Evolutionary conservation across 2,329 filamentous ascomycete species (phyloP).

Genomic region (Arthrobotrys entomopaga): DNA sequence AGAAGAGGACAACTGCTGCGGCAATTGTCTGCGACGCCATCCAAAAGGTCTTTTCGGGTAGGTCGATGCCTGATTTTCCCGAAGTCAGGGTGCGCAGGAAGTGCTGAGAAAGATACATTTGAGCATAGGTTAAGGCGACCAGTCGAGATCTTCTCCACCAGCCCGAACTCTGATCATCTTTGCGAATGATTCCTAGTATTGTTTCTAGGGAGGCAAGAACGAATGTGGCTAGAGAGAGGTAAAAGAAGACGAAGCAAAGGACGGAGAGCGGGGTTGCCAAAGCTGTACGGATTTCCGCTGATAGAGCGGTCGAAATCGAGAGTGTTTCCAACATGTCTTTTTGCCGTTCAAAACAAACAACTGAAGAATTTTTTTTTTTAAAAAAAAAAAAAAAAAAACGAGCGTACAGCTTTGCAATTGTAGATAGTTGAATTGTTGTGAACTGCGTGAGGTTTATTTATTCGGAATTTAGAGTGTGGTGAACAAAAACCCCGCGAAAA

Average conservation of each 20-base stretch:
- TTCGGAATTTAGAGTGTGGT: too few relatives aligned
- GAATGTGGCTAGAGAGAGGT: constrained; percentile 45
- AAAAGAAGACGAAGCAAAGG: constrained; percentile 42
- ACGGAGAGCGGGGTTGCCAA: constrained; percentile 24
- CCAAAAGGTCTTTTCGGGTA: constrained; percentile 43
- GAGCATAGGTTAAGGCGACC: constrained; percentile 42
- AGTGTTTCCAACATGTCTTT: constrained; percentile 13
- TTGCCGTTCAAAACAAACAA: not conserved
- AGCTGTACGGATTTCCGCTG: constrained; percentile 10
- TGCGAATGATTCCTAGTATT: constrained; percentile 29
- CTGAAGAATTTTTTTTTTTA: too few relatives aligned
- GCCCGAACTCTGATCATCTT: constrained; percentile 31
- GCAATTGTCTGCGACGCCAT: constrained; percentile 50
- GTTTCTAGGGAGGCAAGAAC: constrained; percentile 34
- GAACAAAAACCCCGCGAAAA: too few relatives aligned
- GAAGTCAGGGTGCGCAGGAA: constrained; percentile 29
- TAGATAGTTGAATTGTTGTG: too few relatives aligned
- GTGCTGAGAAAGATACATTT: constrained; percentile 51
- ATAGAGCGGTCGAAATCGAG: constrained; percentile 3
- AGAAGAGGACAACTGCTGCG: constrained; percentile 30
- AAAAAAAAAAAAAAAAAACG: too few relatives aligned
- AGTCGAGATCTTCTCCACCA: constrained; percentile 50
- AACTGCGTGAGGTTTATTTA: too few relatives aligned
- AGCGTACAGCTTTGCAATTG: too few relatives aligned
- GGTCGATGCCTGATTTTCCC: constrained; percentile 19